Evolutionary conservation across 1,284 basidiomycete species (phyloP).

Genomic region (Cryptococcus wingfieldii): DNA sequence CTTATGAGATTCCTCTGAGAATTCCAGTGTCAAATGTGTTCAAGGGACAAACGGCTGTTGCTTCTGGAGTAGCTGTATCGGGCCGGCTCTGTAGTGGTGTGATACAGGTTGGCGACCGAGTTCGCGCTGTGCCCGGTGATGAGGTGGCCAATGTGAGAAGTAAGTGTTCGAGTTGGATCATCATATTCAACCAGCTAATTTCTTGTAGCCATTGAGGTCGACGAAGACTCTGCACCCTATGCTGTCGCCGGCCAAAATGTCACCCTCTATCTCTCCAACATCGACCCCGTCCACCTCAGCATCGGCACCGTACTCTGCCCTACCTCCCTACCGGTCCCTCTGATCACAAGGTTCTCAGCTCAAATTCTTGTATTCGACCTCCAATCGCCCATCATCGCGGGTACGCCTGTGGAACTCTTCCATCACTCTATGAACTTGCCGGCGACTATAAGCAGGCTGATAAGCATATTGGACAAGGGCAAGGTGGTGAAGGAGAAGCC

Average conservation of each 20-base stretch:
- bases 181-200: neutral
- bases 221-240: constrained; percentile 75
- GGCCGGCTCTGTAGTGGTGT: constrained; percentile 86
- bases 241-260: constrained; percentile 86
- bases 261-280: constrained; percentile 74
- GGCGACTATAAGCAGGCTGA: constrained; percentile 74
- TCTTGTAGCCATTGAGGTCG: constrained; percentile 72
- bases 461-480: constrained; percentile 76
- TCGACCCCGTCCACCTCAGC: constrained; percentile 80
- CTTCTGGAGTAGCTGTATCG: constrained; percentile 69
- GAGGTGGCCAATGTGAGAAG: constrained; percentile 79
- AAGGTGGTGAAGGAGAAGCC: constrained; percentile 72
- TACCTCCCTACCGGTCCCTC: constrained; percentile 61
- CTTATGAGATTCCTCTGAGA: constrained; percentile 71
- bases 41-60: constrained; percentile 70
- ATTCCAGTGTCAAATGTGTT: constrained; percentile 94
- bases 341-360: constrained; percentile 73
- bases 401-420: constrained; percentile 85
- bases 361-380: constrained; percentile 93
- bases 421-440: constrained; percentile 91
- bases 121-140: constrained; percentile 86
- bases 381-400: constrained; percentile 79
- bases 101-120: constrained; percentile 82
- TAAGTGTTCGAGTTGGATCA: constrained; percentile 43
- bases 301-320: constrained; percentile 89